Base-by-base conservation (phyloP, 2,329 filamentous ascomycete genomes). In the Pseudogymnoascus sp. region DNA sequence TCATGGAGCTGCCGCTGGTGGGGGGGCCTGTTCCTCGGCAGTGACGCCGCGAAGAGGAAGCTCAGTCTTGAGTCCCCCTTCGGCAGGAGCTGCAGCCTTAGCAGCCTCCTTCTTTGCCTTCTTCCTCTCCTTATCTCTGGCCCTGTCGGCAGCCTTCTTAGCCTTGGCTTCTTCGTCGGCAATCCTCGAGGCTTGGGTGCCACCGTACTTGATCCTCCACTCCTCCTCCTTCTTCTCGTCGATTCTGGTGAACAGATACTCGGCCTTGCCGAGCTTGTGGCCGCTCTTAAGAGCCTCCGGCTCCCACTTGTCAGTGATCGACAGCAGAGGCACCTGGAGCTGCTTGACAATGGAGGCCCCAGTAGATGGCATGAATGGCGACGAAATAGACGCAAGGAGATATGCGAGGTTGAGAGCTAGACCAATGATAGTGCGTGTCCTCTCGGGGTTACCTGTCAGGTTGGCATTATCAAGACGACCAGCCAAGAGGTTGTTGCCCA, bases 351-450 rank as follows among this genome's bases (percentile, higher is more conserved):
- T 96, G 33, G 85, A 85, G 65, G 82, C 82, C 3, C 89, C 81
- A 7, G 89, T 93, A n/a, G 82, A 82, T 42, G 91, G 92, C 81
- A 97, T 90, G 77, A 93, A 97, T 0, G 93, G 93, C 61, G 86
- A 85, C 63, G 93, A 83, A 47, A 96, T 78, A 62, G 85, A 87
- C 21, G 92, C 90, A 59, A 96, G 82, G 33, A 97, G 86, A 72
- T 93, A 86, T 62, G 93, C 86, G 67, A 93, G 84, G 77, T 96
- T 96, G 65, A 96, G 80, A 0, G 88, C 90, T n/a, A 92, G 80
- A 63, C 90, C 89, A 62, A 96, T 83, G 42, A 78, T 75, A 10
- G 74, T 73, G 42, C 75, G 71, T 13, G 74, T 75, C 62, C 75
- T 70, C 42, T 72, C 72, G 5, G 77, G 75, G 60, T 73, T 67